phyloP scores from a whole-genome alignment of 768 basidiomycete species.

The Lyophyllum shimeji region DNA sequence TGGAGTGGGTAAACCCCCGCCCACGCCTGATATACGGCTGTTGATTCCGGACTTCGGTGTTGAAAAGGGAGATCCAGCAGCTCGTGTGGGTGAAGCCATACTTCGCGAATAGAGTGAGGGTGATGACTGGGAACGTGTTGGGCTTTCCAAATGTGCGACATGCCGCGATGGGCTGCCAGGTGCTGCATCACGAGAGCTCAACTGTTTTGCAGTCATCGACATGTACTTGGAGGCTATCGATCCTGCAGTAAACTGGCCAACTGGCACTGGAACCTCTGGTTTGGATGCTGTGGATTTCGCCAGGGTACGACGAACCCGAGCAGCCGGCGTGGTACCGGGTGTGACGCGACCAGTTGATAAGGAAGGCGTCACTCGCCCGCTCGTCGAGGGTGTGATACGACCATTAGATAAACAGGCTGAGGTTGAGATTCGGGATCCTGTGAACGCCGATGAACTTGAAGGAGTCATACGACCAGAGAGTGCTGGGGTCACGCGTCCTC shows the following conservation, averaged over 20 bases:
- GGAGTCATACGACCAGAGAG: slow-evolving; percentile 52
- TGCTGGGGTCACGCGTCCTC: slow-evolving; percentile 61
- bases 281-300: slow-evolving; percentile 33
- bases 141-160: slow-evolving; percentile 22
- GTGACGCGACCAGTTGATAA: slow-evolving; percentile 35
- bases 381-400: slow-evolving; percentile 38
- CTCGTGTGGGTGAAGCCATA: slow-evolving; percentile 40
- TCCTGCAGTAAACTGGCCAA: slow-evolving; percentile 68
- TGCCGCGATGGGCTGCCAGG: slow-evolving; percentile 31
- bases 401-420: slow-evolving; percentile 38
- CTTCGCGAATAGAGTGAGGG: slow-evolving; percentile 36
- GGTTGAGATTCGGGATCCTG: slow-evolving; percentile 26
- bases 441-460: slow-evolving; percentile 34
- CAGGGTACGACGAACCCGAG: slow-evolving; percentile 27
- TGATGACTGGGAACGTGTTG: slow-evolving; percentile 25
- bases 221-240: slow-evolving; percentile 85
- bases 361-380: slow-evolving; percentile 53
- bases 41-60: slow-evolving; percentile 60
- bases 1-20: slow-evolving; percentile 32
- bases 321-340: slow-evolving; percentile 36
- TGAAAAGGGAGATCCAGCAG: slow-evolving; percentile 60
- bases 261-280: slow-evolving; percentile 29
- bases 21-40: slow-evolving; percentile 35
- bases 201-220: slow-evolving; percentile 81
- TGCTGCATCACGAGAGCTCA: slow-evolving; percentile 47